Conservation (phyloP, 2,329 filamentous ascomycete species). For the Alternaria rosae region DNA sequence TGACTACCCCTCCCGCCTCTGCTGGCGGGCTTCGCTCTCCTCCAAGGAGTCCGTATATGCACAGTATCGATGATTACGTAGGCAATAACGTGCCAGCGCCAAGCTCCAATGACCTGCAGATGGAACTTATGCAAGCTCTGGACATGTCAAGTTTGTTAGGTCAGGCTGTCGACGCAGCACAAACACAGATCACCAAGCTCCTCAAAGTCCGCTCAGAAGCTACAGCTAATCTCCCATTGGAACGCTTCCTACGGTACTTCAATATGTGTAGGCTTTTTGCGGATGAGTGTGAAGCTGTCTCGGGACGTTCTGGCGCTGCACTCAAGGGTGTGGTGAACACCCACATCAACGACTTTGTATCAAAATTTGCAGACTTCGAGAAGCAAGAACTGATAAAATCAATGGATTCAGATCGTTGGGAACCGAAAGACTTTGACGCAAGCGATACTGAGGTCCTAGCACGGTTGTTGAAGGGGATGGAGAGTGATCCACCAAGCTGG, state of each 20-base stretch:
- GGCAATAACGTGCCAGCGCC: conserved; percentile 22
- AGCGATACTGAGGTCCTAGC: conserved; percentile 66
- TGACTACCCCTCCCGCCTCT: conserved; percentile 58
- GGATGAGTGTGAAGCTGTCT: conserved; percentile 86
- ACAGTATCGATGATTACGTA: conserved; percentile 54
- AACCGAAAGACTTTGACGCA: conserved; percentile 76
- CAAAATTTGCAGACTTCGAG: conserved; percentile 72
- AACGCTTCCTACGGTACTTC: conserved; percentile 81
- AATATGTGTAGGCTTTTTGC: conserved; percentile 82
- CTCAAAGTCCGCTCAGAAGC: conserved; percentile 80
- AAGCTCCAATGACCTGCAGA: conserved; percentile 58
- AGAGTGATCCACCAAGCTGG: conserved; percentile 73
- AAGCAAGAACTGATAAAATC: conserved; percentile 76
- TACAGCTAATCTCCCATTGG: conserved; percentile 70
- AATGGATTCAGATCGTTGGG: conserved; percentile 85
- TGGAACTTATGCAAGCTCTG: conserved; percentile 77
- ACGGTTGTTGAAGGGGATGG: conserved; percentile 73
- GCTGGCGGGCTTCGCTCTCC: conserved; percentile 55
- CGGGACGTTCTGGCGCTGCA: conserved; percentile 76
- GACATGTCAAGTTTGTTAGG: conserved; percentile 80
- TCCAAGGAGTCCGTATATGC: conserved; percentile 53
- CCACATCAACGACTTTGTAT: conserved; percentile 82
- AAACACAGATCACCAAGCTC: conserved; percentile 75
- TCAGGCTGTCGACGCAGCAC: conserved; percentile 80
- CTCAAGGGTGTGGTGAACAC: conserved; percentile 81